Evolutionary conservation across 2,329 filamentous ascomycete species (phyloP).

Genomic region (Fusarium scirpi): DNA sequence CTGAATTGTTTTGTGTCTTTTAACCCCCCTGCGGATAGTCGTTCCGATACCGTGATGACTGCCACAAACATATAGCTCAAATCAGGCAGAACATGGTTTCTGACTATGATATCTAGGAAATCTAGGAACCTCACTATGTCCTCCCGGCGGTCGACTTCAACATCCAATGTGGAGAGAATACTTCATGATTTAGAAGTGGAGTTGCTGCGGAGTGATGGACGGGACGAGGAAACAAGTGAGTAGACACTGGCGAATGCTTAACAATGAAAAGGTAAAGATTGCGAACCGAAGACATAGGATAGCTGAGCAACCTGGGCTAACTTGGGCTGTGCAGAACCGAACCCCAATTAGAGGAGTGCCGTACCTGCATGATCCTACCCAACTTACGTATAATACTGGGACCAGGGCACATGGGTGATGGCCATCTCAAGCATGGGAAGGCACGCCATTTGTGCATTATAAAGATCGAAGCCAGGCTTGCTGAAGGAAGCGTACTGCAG

Average conservation of each 20-base stretch:
- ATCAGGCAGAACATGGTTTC: background rate
- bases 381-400: slow-evolving; percentile 25
- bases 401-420: slow-evolving; percentile 38
- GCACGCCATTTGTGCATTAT: slow-evolving; percentile 42
- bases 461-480: slow-evolving; percentile 18
- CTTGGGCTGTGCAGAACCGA: background rate
- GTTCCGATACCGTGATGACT: background rate
- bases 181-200: slow-evolving; percentile 7
- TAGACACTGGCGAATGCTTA: background rate
- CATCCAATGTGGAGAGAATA: slow-evolving; percentile 1
- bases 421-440: slow-evolving; percentile 35
- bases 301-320: background rate
- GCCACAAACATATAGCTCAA: background rate
- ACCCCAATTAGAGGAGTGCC: slow-evolving; percentile 10
- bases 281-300: background rate
- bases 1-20: background rate
- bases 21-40: background rate
- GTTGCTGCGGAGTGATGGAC: slow-evolving; percentile 3
- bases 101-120: background rate
- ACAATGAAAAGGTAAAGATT: background rate
- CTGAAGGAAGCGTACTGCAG: background rate
- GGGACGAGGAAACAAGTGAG: background rate
- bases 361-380: slow-evolving; percentile 43
- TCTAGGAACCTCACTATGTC: background rate
- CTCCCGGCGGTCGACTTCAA: slow-evolving; percentile 1